phyloP scores from a whole-genome alignment of 106 monocot genomes.

The Dendrobium huoshanense region DNA sequence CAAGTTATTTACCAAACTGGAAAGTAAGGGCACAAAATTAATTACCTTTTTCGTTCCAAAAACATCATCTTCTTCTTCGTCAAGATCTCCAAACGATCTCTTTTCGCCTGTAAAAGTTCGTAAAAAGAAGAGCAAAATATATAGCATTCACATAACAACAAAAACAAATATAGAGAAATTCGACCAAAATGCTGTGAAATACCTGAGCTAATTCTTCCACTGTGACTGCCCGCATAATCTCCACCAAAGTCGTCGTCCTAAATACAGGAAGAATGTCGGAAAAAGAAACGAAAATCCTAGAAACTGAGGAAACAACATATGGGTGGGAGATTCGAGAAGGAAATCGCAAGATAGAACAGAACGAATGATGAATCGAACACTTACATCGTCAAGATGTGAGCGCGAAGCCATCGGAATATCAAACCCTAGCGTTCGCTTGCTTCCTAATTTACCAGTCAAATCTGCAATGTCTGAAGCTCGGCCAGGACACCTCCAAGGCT shows the following conservation, averaged over 20 bases:
- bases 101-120: constrained; percentile 12
- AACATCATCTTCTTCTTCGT: constrained; percentile 24
- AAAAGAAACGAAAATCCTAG: not conserved
- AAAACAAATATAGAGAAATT: not conserved
- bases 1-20: not conserved
- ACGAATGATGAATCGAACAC: not conserved
- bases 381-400: constrained; percentile 4
- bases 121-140: not conserved
- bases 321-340: not conserved
- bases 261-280: not conserved
- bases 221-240: constrained; percentile 7
- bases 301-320: not conserved
- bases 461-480: no score
- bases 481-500: no score
- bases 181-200: not conserved
- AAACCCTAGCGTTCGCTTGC: constrained; percentile 6
- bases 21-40: not conserved
- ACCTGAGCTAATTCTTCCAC: constrained; percentile 1
- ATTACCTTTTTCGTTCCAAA: constrained; percentile 24
- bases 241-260: constrained; percentile 27
- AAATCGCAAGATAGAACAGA: not conserved
- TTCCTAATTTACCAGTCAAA: not conserved
- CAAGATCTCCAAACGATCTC: constrained; percentile 21
- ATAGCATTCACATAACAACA: not conserved
- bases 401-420: not conserved